A percentile compares a stretch with the other conserved stretches of the same genome.
Conservation (phyloP, 2,329 filamentous ascomycete genomes). For the Pestalotiopsis sp. region DNA sequence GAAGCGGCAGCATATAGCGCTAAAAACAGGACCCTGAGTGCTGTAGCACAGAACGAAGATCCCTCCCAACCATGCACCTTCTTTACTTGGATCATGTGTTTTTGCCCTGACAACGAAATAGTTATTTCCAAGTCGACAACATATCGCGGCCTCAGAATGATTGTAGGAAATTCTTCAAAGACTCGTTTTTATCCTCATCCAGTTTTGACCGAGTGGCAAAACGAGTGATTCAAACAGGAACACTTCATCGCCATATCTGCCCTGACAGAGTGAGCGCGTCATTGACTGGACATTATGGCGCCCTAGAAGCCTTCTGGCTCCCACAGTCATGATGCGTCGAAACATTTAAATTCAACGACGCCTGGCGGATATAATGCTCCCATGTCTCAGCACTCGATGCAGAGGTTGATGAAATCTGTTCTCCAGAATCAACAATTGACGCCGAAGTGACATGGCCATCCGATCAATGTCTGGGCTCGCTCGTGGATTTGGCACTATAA, state of each 20-base stretch:
- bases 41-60: not conserved
- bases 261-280: conserved; percentile 17
- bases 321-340: conserved; percentile 9
- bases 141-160: too few relatives aligned
- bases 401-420: not conserved
- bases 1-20: not conserved
- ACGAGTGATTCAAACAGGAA: not conserved
- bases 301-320: not conserved
- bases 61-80: not conserved
- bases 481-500: not conserved
- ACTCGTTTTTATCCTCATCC: not conserved
- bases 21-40: not conserved
- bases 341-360: too few relatives aligned
- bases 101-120: not conserved
- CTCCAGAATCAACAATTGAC: not conserved
- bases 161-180: too few relatives aligned
- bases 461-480: not conserved
- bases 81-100: not conserved
- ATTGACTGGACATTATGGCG: conserved; percentile 10
- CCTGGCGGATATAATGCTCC: not conserved
- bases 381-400: not conserved
- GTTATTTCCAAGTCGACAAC: too few relatives aligned
- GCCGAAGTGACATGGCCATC: not conserved
- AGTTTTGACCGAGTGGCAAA: not conserved
- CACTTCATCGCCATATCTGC: not conserved